Evolutionary conservation across 768 basidiomycete genomes (phyloP).

Genomic region (Dentipellis sp.): DNA sequence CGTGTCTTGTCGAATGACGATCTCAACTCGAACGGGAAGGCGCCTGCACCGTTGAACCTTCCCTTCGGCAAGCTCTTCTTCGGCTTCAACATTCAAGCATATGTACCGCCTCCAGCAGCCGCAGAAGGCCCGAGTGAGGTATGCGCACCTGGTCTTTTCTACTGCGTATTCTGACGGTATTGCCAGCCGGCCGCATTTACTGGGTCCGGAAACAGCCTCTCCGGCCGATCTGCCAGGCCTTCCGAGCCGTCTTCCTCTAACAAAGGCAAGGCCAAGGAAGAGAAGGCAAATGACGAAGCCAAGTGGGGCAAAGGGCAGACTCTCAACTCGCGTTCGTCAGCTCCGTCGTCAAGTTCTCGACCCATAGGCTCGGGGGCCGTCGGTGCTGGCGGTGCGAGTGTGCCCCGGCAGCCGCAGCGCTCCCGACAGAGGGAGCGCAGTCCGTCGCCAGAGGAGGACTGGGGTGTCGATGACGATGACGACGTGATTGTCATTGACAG

Average conservation of each 20-base stretch:
- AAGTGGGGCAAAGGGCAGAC: slow-evolving; percentile 31
- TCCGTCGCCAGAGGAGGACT: slow-evolving; percentile 60
- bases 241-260: slow-evolving; percentile 31
- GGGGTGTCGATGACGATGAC: slow-evolving; percentile 72
- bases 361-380: slow-evolving; percentile 27
- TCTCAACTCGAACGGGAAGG: slow-evolving; percentile 64
- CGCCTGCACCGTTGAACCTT: slow-evolving; percentile 83
- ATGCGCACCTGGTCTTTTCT: neutral
- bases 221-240: slow-evolving; percentile 34
- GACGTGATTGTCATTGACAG: slow-evolving; percentile 81
- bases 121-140: slow-evolving; percentile 12
- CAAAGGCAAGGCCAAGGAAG: slow-evolving; percentile 45
- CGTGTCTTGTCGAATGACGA: slow-evolving; percentile 77
- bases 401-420: slow-evolving; percentile 35
- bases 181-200: slow-evolving; percentile 38
- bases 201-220: slow-evolving; percentile 62
- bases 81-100: slow-evolving; percentile 77
- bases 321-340: slow-evolving; percentile 36
- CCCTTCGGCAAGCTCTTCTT: slow-evolving; percentile 96
- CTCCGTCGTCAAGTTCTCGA: slow-evolving; percentile 24
- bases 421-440: slow-evolving; percentile 34
- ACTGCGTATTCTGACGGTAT: neutral
- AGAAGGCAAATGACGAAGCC: slow-evolving; percentile 13
- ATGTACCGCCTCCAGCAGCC: slow-evolving; percentile 37
- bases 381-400: slow-evolving; percentile 46